Evolutionary conservation across 2,329 filamentous ascomycete species (phyloP).

Genomic region (Aspergillus spinulosporus): DNA sequence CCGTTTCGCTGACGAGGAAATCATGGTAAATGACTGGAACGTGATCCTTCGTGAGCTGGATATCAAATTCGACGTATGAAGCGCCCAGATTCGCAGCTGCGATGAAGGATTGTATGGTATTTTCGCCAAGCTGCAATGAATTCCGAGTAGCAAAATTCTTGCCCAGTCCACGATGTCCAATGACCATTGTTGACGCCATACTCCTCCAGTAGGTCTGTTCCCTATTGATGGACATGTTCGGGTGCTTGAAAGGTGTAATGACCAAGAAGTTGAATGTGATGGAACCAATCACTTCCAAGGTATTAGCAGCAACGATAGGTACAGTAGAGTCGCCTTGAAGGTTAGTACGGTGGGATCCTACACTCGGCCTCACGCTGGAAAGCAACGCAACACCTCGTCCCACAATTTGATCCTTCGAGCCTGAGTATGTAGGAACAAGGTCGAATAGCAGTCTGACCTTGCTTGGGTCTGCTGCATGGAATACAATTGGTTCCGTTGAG

Average conservation of each 20-base stretch:
- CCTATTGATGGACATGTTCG: constrained; percentile 87
- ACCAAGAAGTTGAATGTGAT: constrained; percentile 97
- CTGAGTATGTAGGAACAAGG: constrained; percentile 91
- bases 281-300: constrained; percentile 84
- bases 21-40: constrained; percentile 99
- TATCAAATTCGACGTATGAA: constrained; percentile 73
- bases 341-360: constrained; percentile 85
- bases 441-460: constrained; percentile 92
- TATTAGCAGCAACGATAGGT: constrained; percentile 79
- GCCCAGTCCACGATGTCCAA: constrained; percentile 73
- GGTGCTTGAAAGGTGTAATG: constrained; percentile 90
- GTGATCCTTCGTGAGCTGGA: constrained; percentile 97
- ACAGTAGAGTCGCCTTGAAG: constrained; percentile 90
- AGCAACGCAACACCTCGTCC: constrained; percentile 86
- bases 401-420: constrained; percentile 74
- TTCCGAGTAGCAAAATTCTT: constrained; percentile 84
- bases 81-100: constrained; percentile 90
- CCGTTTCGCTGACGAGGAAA: constrained; percentile 95
- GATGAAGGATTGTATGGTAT: constrained; percentile 93
- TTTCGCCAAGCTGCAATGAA: constrained; percentile 92
- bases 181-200: constrained; percentile 80
- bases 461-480: constrained; percentile 72
- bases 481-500: constrained; percentile 88
- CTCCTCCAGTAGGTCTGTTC: constrained; percentile 97
- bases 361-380: constrained; percentile 76